Evolutionary conservation across 2,329 filamentous ascomycete species (phyloP), one percentile per base, ranked within the genome.

Genomic region (Paradendryphiella salina): DNA sequence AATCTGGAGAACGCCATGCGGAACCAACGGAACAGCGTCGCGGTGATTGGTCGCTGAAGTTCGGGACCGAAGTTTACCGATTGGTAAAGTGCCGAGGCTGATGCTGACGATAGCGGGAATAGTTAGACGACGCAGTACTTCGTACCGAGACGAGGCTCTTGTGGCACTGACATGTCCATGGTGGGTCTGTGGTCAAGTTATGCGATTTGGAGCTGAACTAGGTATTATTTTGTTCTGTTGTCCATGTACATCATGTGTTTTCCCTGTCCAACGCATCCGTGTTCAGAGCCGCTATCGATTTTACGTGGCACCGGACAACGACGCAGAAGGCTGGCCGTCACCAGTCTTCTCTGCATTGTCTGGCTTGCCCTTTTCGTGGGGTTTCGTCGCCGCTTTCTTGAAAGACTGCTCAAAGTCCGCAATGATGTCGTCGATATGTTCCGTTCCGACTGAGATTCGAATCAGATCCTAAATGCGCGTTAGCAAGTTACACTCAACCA

Each of bases 391-490:
- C 5, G 76, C 69, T 20, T 82, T 80, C 69, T 84, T 82, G 75
- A 96, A 95, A 0, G 89, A 89, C 79, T 96, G 92, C 74, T 93
- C 87, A 71, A 97, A 96, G 76, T 97, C 93, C 64, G 86, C 88
- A 69, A 96, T 94, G 66, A 97, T 96, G 69, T 97, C 93, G 77
- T 96, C 92, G 71, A 97, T 96, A 73, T 96, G 91, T 78, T 97
- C 93, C 0, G 88, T 96, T 44, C 93, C 93, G 52, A 96, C 92
- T 0, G 92, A 96, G 68, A 97, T 94, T 57, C 93, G 89, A 74
- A 97, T 96, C 32, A 92, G 85, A 69, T 96, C 93, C 81, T 90
- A 72, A 9, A 42, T 5, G 5, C 3, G 9, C 14, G 29, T 51
- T 38, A 51, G 42, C 36, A 41, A 32, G 21, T 10, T 8, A 14